These are phyloP conservation scores for Vitellaria paradoxa DNA, from an alignment of 179 eudicot genomes.

Conservation along the genomic window DNA sequence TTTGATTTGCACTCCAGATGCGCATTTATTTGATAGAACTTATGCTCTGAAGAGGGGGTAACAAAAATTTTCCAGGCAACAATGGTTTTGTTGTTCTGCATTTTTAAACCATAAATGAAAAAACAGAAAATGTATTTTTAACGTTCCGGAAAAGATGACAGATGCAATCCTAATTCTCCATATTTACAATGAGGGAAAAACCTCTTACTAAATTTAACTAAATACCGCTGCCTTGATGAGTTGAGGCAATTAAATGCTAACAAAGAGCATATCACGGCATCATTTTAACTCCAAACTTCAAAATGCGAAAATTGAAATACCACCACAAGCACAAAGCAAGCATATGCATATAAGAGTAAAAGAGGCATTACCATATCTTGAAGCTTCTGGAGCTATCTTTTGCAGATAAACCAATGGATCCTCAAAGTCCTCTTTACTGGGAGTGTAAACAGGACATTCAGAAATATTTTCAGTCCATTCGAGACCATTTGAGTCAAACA, in stretches of 20 bases:
- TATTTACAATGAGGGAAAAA: background rate
- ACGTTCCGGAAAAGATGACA: too few species aligned
- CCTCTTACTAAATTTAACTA: background rate
- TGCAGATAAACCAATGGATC: conserved; percentile 89
- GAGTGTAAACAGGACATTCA: conserved; percentile 79
- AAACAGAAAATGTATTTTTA: background rate
- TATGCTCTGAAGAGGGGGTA: background rate
- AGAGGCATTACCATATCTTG: conserved; percentile 64
- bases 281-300: background rate
- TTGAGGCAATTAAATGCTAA: background rate
- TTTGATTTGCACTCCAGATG: background rate
- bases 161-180: background rate
- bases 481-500: conserved; percentile 50
- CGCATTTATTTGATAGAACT: background rate
- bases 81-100: background rate
- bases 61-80: background rate
- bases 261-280: background rate
- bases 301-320: background rate
- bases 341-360: background rate
- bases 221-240: background rate
- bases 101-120: background rate
- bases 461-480: conserved; percentile 77
- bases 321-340: background rate
- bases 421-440: conserved; percentile 82
- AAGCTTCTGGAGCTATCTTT: conserved; percentile 90